These are phyloP conservation scores for Avicennia marina DNA, from an alignment of 257 asterid species.

Conservation along the genomic window DNA sequence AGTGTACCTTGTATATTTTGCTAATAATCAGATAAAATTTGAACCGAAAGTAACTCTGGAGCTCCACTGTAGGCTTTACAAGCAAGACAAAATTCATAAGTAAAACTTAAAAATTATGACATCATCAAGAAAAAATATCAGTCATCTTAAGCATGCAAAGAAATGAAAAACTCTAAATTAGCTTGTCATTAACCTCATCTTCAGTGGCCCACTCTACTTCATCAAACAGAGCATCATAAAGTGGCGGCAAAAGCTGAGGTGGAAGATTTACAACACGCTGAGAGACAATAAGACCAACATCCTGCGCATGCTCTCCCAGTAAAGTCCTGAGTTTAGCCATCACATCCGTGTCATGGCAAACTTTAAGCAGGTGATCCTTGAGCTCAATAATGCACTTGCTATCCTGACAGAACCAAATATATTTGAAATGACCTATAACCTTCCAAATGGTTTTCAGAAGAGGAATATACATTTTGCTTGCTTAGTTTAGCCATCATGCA, in stretches of 20 bases:
- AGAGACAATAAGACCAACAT: constrained; percentile 75
- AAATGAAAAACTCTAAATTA: constrained; percentile 1
- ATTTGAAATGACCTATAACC: constrained; percentile 4
- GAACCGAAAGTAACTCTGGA: constrained; percentile 62
- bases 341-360: constrained; percentile 42
- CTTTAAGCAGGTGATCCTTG: constrained; percentile 55
- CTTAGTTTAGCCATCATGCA: constrained; percentile 1
- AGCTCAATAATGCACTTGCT: constrained; percentile 46
- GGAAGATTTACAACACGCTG: constrained; percentile 90
- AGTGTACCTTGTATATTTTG: constrained; percentile 74
- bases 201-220: constrained; percentile 93
- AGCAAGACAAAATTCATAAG: constrained; percentile 24
- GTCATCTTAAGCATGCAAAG: constrained; percentile 1
- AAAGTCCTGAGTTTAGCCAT: constrained; percentile 40
- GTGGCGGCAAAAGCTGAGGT: constrained; percentile 89
- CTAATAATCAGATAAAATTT: constrained; percentile 63
- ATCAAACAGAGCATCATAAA: constrained; percentile 83
- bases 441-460: neutral
- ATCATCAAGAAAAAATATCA: neutral
- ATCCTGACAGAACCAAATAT: constrained; percentile 32
- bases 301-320: constrained; percentile 37
- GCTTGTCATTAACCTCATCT: constrained; percentile 72
- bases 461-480: neutral
- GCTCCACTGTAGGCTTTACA: constrained; percentile 72
- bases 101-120: neutral